Base-by-base conservation (phyloP, 345 rosid species). In the Citrus sp. region DNA sequence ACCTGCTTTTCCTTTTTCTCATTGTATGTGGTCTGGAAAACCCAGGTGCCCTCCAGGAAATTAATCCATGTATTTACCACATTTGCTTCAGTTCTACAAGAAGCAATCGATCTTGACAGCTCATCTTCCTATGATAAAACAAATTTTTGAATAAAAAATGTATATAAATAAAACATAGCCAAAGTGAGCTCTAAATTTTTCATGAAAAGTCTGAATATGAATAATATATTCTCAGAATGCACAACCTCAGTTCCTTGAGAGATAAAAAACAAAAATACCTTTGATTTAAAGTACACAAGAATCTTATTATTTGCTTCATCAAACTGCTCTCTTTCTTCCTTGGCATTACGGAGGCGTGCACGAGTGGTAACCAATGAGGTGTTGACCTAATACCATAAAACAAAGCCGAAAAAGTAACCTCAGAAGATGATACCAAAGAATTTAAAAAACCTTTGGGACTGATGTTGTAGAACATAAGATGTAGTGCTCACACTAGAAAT, bases 241-340 rank as follows among this genome's bases (percentile, higher is more conserved):
- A 28, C 37, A 1, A 69, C 68, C 37, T 51, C 35, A 72, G 67
- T 46, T 54, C 51, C 14, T 9, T 46, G 30, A 27, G 42, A 77
- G 30, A 40, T 40, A 28, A 21, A 73, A 78, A 64, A 58, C 18
- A 59, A 27, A 38, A 12, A 82, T 87, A 92, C 98, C 98, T 88
- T 92, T 72, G 89, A 79, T 80, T 92, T 94, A 59, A 96, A 82
- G 87, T 90, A 94, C 72, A 89, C 24, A 14, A 94, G 88, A 77
- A 94, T 88, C 88, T 94, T 89, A 79, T 91, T 90, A 80, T 95
- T 90, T 27, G 99, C 97, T 65, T 94, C 92, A 83, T 94, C 99
- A 68, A 94, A 96, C 65, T 96, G 93, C 55, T 96, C 97, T 82
- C 97, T 81, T 85, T 94, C 98, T 87, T 96, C 97, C 88, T 82